Evolutionary conservation across 169 alveolate genomes (phyloP), one percentile per base, ranked within the genome.

Genomic region (Cryptosporidium tyzzeri): DNA sequence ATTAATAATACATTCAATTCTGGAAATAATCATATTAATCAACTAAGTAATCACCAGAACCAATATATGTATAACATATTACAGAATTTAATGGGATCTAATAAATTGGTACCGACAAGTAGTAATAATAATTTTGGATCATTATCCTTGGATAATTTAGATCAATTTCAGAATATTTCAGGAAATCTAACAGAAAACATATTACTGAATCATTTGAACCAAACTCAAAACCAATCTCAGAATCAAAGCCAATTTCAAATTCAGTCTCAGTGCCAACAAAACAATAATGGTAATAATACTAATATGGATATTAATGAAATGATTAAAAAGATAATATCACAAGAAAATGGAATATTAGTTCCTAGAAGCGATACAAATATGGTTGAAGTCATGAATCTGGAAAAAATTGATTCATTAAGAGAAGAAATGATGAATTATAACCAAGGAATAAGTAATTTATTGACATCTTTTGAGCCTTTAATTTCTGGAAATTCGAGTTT

Each of bases 301-400:
- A 18, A 65, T 33, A 35, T 65, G 31, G 50, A 65, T 44, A 65
- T 65, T 37, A 65, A 65, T 65, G 71, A 53, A 29, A 26, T 65
- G 71, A 31, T 65, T 33, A 65, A 65, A 37, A 65, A 65, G 26
- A 33, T 65, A 14, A 35, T 33, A 14, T 65, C 71, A 7, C 71
- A 65, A 37, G 71, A 65, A 14, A 65, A 31, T 33, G 71, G 50
- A 37, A 14, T 33, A 7, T 26, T 33, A 37, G 14, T 31, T 14
- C 33, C 50, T n/a, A 31, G 33, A 37, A 65, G 26, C 18, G 48
- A 35, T 65, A 8, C 48, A 29, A 31, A 65, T 18, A 35, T 65
- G 51, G 18, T 21, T 10, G 71, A 65, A 26, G 18, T 0, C 12
- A 3, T 65, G 0, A 37, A 18, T 31, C 12, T 65, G 33, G 71